phyloP scores from a whole-genome alignment of 768 basidiomycete genomes.

The Mycena crocata region DNA sequence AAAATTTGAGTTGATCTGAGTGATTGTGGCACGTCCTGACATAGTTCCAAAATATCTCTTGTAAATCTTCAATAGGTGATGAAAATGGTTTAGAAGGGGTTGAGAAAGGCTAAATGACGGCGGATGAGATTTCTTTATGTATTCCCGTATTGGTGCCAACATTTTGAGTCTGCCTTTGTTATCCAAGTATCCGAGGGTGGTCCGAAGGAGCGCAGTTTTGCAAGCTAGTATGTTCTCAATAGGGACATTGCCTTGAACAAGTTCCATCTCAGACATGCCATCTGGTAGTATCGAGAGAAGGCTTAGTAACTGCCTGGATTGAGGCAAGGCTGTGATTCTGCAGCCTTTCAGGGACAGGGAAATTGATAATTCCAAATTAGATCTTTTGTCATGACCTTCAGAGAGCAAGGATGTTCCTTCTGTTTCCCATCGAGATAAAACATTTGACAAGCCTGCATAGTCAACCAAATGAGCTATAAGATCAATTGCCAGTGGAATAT shows the following conservation, averaged over 20 bases:
- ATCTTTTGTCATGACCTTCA: too few relatives aligned
- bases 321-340: background rate
- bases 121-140: background rate
- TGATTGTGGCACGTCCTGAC: background rate
- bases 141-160: background rate
- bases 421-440: too few relatives aligned
- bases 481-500: too few relatives aligned
- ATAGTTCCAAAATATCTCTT: background rate
- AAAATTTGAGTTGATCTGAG: background rate
- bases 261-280: conserved; percentile 1
- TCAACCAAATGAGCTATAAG: too few relatives aligned
- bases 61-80: background rate
- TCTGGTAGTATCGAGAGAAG: conserved; percentile 7
- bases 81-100: background rate
- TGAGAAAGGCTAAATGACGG: background rate
- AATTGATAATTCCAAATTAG: too few relatives aligned
- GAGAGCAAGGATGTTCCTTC: too few relatives aligned
- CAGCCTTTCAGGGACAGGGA: background rate
- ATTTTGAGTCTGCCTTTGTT: too few relatives aligned
- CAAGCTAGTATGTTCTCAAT: background rate
- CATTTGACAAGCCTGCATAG: too few relatives aligned
- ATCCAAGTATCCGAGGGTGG: too few relatives aligned
- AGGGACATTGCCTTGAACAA: background rate
- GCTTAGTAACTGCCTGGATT: background rate
- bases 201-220: background rate